A percentile compares a stretch with the other conserved stretches of the same genome.
Evolutionary conservation across 352 stramenopile genomes (phyloP).

Genomic region (Phytophthora idaei): DNA sequence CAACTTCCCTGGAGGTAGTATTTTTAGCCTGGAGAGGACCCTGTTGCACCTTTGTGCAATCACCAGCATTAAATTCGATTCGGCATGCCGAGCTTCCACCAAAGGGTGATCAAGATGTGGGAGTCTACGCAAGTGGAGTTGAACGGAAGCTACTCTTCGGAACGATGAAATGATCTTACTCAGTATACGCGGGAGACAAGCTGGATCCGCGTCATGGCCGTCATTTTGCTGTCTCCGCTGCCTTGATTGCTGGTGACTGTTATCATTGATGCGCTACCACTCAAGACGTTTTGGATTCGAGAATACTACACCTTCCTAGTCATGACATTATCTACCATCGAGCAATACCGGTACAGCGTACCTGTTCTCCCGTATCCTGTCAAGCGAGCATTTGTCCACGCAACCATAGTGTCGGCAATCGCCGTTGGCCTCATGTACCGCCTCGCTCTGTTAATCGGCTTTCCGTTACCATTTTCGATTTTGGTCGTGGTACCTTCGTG

Average conservation of each 20-base stretch:
- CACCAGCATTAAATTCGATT: neutral
- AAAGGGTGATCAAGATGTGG: conserved; percentile 8
- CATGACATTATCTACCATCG: conserved; percentile 18
- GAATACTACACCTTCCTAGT: conserved; percentile 26
- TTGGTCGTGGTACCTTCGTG: conserved; percentile 17
- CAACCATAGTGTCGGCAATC: conserved; percentile 5
- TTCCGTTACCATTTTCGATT: conserved; percentile 32
- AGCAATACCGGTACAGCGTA: conserved; percentile 31
- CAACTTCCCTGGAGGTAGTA: neutral
- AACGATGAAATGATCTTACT: conserved; percentile 16
- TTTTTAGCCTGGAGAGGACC: neutral
- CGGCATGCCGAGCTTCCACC: neutral
- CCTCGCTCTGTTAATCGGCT: conserved; percentile 8
- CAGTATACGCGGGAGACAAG: conserved; percentile 15
- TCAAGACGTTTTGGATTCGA: conserved; percentile 28
- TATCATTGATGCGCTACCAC: conserved; percentile 21
- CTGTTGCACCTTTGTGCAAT: neutral
- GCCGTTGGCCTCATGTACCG: conserved; percentile 9
- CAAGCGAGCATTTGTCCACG: conserved; percentile 11
- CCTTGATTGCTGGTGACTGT: conserved; percentile 31
- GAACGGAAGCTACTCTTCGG: conserved; percentile 25
- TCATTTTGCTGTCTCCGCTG: conserved; percentile 25
- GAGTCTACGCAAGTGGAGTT: conserved; percentile 34
- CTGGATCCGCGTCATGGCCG: conserved; percentile 5
- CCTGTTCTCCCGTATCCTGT: conserved; percentile 19